Evolutionary conservation across 805 yeast genomes (phyloP).

Genomic region (Kluyveromyces aestuarii): DNA sequence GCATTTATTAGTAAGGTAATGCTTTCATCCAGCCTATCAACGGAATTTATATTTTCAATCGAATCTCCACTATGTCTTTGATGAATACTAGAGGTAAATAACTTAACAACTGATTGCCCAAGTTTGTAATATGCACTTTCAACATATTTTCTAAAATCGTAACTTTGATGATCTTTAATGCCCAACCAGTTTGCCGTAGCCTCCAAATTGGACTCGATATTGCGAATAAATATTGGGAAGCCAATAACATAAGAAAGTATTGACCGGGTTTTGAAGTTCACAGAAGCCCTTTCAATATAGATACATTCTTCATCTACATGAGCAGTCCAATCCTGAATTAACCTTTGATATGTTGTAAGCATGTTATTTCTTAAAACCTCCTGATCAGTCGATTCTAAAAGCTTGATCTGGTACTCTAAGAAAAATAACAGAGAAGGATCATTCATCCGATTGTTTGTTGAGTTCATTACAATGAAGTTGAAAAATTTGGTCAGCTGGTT

Average conservation of each 20-base stretch:
- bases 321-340: conserved; percentile 48
- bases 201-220: conserved; percentile 28
- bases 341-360: conserved; percentile 42
- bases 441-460: conserved; percentile 32
- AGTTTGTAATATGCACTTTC: conserved; percentile 24
- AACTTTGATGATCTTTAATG: neutral
- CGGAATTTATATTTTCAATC: neutral
- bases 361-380: conserved; percentile 51
- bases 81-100: conserved; percentile 19
- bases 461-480: conserved; percentile 26
- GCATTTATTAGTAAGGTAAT: conserved; percentile 45
- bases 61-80: neutral
- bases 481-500: conserved; percentile 20
- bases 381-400: conserved; percentile 44
- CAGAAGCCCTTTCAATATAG: conserved; percentile 30
- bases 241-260: conserved; percentile 38
- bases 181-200: conserved; percentile 3
- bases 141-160: conserved; percentile 19
- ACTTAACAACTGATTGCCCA: conserved; percentile 23
- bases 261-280: conserved; percentile 28
- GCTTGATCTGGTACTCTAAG: conserved; percentile 31
- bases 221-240: conserved; percentile 38
- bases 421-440: conserved; percentile 35
- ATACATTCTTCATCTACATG: conserved; percentile 47
- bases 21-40: conserved; percentile 27